Evolutionary conservation across 1,139 yeast genomes (phyloP).

Genomic region (Magnusiomyces magnusii): DNA sequence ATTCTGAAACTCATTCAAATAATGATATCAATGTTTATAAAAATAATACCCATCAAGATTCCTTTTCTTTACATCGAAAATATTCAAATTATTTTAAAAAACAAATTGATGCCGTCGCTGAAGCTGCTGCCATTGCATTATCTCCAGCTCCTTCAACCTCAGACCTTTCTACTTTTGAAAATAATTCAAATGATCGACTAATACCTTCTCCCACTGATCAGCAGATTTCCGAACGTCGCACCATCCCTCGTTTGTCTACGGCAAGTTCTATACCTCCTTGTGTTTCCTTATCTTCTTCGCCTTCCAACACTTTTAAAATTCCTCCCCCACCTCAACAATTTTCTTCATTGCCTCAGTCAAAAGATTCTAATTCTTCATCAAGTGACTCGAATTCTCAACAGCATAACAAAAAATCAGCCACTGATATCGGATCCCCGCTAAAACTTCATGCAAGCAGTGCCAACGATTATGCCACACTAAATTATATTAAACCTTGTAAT

Average conservation of each 20-base stretch:
- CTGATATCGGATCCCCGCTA: not conserved
- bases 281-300: not conserved
- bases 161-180: not conserved
- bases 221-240: not conserved
- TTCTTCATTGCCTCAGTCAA: not conserved
- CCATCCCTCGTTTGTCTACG: not conserved
- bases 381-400: not conserved
- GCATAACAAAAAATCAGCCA: not conserved
- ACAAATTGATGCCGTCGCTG: constrained; percentile 3
- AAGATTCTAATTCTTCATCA: not conserved
- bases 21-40: not conserved
- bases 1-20: not conserved
- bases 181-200: not conserved
- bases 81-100: not conserved
- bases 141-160: not conserved
- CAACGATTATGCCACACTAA: not conserved
- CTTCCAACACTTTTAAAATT: not conserved
- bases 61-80: not conserved
- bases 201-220: not conserved
- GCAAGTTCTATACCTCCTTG: not conserved
- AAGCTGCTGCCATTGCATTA: not conserved
- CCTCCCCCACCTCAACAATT: not conserved
- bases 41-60: not conserved
- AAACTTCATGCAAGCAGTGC: not conserved
- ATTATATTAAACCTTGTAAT: not conserved